Conservation (phyloP, 257 asterid genomes). For the Fraxinus cuspidata region DNA sequence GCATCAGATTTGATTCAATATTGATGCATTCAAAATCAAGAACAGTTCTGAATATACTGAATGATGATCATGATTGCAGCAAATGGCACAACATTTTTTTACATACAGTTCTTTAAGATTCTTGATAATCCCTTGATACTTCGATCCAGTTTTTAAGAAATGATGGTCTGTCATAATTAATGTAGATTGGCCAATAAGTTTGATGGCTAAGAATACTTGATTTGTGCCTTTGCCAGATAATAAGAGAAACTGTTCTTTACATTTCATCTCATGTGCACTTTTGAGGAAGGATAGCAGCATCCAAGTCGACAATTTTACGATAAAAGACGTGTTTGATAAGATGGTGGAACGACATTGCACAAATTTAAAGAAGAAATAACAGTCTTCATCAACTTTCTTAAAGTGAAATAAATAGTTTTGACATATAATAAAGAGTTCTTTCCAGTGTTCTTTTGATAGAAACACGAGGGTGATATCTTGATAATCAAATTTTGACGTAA, state of each 20-base stretch:
- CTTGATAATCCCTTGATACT: constrained; percentile 28
- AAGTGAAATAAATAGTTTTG: too few species aligned
- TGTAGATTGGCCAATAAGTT: constrained; percentile 23
- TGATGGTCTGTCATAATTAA: constrained; percentile 22
- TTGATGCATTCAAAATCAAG: constrained; percentile 28
- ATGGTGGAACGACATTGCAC: neutral
- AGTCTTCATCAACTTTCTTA: too few species aligned
- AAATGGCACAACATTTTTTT: constrained; percentile 11
- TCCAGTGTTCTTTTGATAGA: too few species aligned
- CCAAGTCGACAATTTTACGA: neutral
- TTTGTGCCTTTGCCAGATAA: constrained; percentile 15
- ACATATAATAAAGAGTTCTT: too few species aligned
- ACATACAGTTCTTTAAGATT: neutral
- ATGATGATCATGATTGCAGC: too few species aligned
- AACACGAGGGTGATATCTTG: too few species aligned
- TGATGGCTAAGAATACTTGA: constrained; percentile 42
- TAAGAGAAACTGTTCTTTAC: constrained; percentile 15
- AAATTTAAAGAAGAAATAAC: too few species aligned
- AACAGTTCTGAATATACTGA: constrained; percentile 12
- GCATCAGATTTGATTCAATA: constrained; percentile 16
- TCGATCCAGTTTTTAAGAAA: constrained; percentile 1
- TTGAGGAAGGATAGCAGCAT: constrained; percentile 16
- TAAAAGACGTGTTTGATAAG: neutral
- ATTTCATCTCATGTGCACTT: constrained; percentile 18
- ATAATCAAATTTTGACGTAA: too few species aligned